Conservation (phyloP, 441 rosid species). For the Geranium incanum region DNA sequence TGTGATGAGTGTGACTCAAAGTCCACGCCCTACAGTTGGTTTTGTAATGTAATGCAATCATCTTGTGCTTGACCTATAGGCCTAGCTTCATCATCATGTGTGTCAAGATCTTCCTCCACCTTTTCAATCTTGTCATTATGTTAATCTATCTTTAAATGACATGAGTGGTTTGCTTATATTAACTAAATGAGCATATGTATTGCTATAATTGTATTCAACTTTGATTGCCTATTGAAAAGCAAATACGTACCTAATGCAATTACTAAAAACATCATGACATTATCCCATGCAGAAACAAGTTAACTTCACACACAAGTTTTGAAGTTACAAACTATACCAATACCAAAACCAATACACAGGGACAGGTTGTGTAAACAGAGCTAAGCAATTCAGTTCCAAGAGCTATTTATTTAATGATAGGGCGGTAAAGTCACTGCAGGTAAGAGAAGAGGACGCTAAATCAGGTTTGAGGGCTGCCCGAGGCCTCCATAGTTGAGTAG, state of each 20-base stretch:
- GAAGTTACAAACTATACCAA: neutral
- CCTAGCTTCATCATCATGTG: no score
- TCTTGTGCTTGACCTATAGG: neutral
- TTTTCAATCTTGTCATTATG: neutral
- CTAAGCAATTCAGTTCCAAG: neutral
- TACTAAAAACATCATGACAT: no score
- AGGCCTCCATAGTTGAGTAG: constrained; percentile 36
- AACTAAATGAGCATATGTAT: neutral
- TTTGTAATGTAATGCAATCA: neutral
- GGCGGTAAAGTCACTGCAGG: neutral
- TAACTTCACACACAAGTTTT: neutral
- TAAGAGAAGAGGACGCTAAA: neutral
- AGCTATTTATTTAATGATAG: neutral
- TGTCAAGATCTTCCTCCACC: neutral
- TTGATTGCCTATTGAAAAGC: no score
- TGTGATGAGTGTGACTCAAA: neutral
- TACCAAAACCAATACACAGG: no score
- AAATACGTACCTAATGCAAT: no score
- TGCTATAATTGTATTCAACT: no score
- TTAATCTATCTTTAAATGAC: neutral
- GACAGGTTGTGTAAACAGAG: neutral
- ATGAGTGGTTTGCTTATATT: no score
- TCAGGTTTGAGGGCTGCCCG: constrained; percentile 50
- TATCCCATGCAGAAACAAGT: neutral
- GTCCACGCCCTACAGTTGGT: constrained; percentile 5